Evolutionary conservation across 768 basidiomycete species (phyloP).

Genomic region (Boletales sp.): DNA sequence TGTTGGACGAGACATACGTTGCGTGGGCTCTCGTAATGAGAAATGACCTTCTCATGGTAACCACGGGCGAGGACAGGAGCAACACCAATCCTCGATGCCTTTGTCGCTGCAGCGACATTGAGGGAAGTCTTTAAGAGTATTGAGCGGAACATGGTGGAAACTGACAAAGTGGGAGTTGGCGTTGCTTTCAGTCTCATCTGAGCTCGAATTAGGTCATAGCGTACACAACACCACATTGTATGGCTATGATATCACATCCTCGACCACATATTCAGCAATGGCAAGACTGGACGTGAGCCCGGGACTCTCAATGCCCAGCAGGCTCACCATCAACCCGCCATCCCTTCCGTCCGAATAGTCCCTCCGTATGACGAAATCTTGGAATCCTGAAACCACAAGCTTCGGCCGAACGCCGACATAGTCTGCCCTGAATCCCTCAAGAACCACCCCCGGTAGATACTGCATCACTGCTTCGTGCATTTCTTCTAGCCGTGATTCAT

Average conservation of each 20-base stretch:
- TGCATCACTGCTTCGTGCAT: constrained; percentile 71
- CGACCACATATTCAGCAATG: constrained; percentile 79
- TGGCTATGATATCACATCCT: constrained; percentile 38
- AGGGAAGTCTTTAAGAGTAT: constrained; percentile 49
- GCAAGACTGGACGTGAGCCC: constrained; percentile 87
- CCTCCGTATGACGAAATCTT: constrained; percentile 75
- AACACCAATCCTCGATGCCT: constrained; percentile 35
- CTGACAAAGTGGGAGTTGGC: constrained; percentile 19
- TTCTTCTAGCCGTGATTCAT: constrained; percentile 52
- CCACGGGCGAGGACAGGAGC: constrained; percentile 59
- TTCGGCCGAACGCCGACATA: constrained; percentile 89
- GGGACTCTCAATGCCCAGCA: constrained; percentile 90
- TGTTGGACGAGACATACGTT: constrained; percentile 63
- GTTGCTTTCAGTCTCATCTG: constrained; percentile 14
- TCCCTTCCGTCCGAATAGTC: constrained; percentile 51
- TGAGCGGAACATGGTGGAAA: constrained; percentile 67
- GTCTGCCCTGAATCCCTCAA: constrained; percentile 69
- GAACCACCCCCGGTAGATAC: constrained; percentile 64
- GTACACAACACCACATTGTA: not conserved
- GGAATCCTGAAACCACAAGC: constrained; percentile 77
- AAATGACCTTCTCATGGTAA: constrained; percentile 96
- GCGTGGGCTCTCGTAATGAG: constrained; percentile 95
- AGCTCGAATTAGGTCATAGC: constrained; percentile 17
- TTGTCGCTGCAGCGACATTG: constrained; percentile 42
- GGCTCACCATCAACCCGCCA: constrained; percentile 59